Evolutionary conservation across 345 rosid species (phyloP).

Genomic region (Brassica rapa): DNA sequence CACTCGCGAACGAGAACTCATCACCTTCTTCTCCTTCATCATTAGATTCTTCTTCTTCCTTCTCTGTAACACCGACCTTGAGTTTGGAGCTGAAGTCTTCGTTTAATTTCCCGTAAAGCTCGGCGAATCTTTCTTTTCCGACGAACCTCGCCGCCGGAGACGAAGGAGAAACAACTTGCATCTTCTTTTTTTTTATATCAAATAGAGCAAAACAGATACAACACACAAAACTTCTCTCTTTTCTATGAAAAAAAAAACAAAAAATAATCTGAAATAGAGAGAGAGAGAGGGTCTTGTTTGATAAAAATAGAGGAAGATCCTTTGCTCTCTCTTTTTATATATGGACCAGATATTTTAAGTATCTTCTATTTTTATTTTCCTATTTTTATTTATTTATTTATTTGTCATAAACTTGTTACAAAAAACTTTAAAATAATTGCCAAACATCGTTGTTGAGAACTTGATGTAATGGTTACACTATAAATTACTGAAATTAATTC

Average conservation of each 20-base stretch:
- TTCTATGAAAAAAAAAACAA: neutral
- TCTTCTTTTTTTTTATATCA: constrained; percentile 8
- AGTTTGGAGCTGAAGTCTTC: constrained; percentile 31
- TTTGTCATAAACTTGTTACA: neutral
- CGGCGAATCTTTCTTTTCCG: constrained; percentile 33
- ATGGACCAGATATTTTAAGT: constrained; percentile 25
- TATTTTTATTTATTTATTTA: neutral
- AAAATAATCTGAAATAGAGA: constrained; percentile 19
- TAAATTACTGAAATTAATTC: neutral
- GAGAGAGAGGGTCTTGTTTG: constrained; percentile 1
- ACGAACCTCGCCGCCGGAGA: constrained; percentile 26
- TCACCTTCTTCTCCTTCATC: constrained; percentile 38
- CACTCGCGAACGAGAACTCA: constrained; percentile 53
- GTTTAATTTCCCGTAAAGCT: constrained; percentile 4
- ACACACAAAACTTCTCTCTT: neutral
- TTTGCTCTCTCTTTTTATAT: constrained; percentile 23
- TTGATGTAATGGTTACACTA: neutral
- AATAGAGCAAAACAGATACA: constrained; percentile 8
- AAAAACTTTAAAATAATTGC: neutral
- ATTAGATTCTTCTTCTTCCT: neutral
- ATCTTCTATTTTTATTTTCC: constrained; percentile 1
- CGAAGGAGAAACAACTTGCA: constrained; percentile 38
- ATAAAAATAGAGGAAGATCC: constrained; percentile 35
- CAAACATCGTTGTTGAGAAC: constrained; percentile 12
- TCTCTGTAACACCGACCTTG: constrained; percentile 1